Base-by-base conservation (phyloP, 139 green algal species). In the Chlorella sp. region DNA sequence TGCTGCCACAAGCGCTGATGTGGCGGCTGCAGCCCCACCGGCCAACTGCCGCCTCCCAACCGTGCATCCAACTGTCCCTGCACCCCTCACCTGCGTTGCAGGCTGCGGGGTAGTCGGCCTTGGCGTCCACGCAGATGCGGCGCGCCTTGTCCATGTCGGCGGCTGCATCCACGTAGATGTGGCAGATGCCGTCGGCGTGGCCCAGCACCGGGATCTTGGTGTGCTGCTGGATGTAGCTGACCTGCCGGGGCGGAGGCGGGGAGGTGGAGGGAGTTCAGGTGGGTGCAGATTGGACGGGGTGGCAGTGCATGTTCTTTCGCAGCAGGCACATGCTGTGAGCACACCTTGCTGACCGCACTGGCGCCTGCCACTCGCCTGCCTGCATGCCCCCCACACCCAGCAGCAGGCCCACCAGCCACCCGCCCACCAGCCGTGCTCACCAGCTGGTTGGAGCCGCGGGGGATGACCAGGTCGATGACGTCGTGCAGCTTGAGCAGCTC, bases 151-250 rank as follows among this genome's bases (percentile, higher is more conserved):
- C 87, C 28, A 93, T 58, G 88, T 97, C 89, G 3, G 92, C 94
- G 0, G 86, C 90, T 11, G 87, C 84, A 89, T 99, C 97, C 26
- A 99, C 90, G 82, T 98, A 99, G 72, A 99, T 92, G 90, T 99
- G 97, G 93, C 97, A 99, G 87, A 99, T 96, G 83, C 97, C 97
- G 86, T 99, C 97, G 13, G 97, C 97, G 84, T 99, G 97, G 68
- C 97, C 97, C 73, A 99, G 90, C 85, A 99, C 97, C 0, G 97
- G 93, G 85, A 99, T 99, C 73, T 94, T 96, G 17, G 97, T 99
- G 92, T 98, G 96, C 62, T 91, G 75, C 90, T 97, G 94, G 84
- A 97, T 96, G 86, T 97, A 91, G 32, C 70, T 91, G 34, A 86
- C 82, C 76, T 88, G 84, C 16, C 34, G 36, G 14, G 26, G 26